These are phyloP conservation scores for Leonotis leonurus DNA, from an alignment of 257 asterid genomes.

Conservation along the genomic window DNA sequence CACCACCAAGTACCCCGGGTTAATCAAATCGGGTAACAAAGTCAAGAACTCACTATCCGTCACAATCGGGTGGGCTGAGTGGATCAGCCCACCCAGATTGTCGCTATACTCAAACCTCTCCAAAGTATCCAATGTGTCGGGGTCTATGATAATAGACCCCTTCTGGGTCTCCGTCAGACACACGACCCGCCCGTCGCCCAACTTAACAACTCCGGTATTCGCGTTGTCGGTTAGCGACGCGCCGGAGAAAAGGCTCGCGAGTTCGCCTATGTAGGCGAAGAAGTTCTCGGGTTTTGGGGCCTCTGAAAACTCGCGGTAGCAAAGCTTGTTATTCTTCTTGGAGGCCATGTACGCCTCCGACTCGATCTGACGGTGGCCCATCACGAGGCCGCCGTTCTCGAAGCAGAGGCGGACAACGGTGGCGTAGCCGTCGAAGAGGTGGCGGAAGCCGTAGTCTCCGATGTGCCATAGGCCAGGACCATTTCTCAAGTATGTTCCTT, in stretches of 20 bases:
- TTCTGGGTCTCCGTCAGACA: constrained; percentile 85
- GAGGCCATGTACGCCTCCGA: constrained; percentile 93
- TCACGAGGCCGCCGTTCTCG: constrained; percentile 43
- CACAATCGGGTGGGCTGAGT: constrained; percentile 95
- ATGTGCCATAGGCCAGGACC: constrained; percentile 97
- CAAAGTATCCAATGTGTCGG: constrained; percentile 54
- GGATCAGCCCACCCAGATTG: constrained; percentile 61
- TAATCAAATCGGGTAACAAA: constrained; percentile 70
- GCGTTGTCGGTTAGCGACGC: constrained; percentile 90
- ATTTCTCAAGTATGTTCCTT: constrained; percentile 85
- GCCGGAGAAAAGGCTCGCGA: constrained; percentile 81
- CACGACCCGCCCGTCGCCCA: constrained; percentile 84
- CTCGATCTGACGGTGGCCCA: constrained; percentile 87
- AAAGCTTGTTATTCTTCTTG: constrained; percentile 47
- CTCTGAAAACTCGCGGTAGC: constrained; percentile 90
- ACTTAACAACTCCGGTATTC: constrained; percentile 82
- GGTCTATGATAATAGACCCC: constrained; percentile 72
- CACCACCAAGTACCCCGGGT: constrained; percentile 70
- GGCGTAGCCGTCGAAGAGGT: constrained; percentile 96
- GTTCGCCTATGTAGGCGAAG: constrained; percentile 67
- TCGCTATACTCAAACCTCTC: constrained; percentile 68
- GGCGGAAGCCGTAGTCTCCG: constrained; percentile 83
- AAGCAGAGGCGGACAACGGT: constrained; percentile 84
- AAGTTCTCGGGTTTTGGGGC: constrained; percentile 66
- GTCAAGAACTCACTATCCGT: constrained; percentile 60